Percentiles rank a stretch among this genome's conserved stretches.
Evolutionary conservation across 768 basidiomycete species (phyloP).

Genomic region (Cubamyces sp.): DNA sequence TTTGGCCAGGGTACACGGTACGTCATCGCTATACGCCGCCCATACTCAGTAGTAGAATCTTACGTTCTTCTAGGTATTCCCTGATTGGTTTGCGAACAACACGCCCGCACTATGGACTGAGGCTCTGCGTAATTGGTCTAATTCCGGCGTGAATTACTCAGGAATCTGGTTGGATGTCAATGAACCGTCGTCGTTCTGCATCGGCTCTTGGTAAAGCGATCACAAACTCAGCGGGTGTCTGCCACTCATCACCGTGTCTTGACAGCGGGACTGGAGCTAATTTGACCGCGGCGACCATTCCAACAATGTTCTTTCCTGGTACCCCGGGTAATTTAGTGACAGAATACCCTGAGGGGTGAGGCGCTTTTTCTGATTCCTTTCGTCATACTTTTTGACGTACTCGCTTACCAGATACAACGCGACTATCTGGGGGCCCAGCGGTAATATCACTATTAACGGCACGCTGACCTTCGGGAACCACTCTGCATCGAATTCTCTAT

Average conservation of each 20-base stretch:
- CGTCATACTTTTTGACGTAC: not conserved
- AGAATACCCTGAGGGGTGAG: conserved; percentile 72
- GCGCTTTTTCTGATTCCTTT: conserved; percentile 3
- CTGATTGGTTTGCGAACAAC: conserved; percentile 62
- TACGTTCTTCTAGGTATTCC: conserved; percentile 49
- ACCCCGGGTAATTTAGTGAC: conserved; percentile 53
- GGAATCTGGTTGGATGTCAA: conserved; percentile 78
- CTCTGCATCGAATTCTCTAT: conserved; percentile 25
- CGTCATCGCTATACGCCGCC: conserved; percentile 15
- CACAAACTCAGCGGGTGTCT: not conserved
- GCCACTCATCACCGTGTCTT: not conserved
- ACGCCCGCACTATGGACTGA: conserved; percentile 65
- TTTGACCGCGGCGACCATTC: conserved; percentile 51
- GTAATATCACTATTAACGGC: conserved; percentile 76
- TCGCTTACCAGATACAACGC: conserved; percentile 57
- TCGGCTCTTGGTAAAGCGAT: conserved; percentile 53
- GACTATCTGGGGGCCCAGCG: conserved; percentile 65
- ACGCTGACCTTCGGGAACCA: conserved; percentile 52
- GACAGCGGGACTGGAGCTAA: conserved; percentile 60
- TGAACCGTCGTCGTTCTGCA: conserved; percentile 67
- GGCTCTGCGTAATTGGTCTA: conserved; percentile 57
- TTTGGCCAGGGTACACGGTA: conserved; percentile 79
- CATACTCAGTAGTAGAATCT: not conserved
- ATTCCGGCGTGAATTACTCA: conserved; percentile 56
- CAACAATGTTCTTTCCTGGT: conserved; percentile 62